phyloP scores from a whole-genome alignment of 176 grass and related monocot genomes.

The Oryza glumipatula region DNA sequence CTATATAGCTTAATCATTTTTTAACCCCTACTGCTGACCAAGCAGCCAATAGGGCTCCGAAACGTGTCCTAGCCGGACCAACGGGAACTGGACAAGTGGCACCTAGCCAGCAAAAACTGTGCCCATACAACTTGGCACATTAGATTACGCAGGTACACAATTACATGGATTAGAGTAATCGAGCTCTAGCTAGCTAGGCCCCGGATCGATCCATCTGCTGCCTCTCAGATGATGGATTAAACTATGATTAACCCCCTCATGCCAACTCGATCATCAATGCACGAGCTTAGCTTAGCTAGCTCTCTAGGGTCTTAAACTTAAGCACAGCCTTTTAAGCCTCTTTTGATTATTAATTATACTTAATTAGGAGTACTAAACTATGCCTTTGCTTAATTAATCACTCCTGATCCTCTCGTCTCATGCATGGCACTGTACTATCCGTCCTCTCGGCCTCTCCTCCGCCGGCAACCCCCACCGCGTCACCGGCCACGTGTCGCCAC shows the following conservation, averaged over 20 bases:
- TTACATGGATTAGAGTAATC: conserved; percentile 36
- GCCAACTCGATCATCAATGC: conserved; percentile 36
- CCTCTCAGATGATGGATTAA: conserved; percentile 11
- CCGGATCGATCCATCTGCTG: conserved; percentile 29
- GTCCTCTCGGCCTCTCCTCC: conserved; percentile 27
- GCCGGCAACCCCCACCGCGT: conserved; percentile 34
- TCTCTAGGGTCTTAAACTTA: conserved; percentile 36
- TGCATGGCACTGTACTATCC: not conserved
- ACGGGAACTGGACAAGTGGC: conserved; percentile 46
- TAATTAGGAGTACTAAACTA: not conserved
- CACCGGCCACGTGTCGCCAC: conserved; percentile 38
- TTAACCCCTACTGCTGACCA: not conserved
- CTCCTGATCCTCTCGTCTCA: not conserved
- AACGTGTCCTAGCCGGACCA: conserved; percentile 30
- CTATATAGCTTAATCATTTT: not conserved
- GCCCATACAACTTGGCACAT: conserved; percentile 19
- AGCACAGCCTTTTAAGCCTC: conserved; percentile 34
- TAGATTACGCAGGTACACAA: conserved; percentile 29
- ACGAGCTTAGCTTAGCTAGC: conserved; percentile 6
- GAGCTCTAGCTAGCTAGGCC: conserved; percentile 29
- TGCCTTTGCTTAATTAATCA: conserved; percentile 29
- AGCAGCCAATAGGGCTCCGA: conserved; percentile 31
- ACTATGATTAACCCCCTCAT: conserved; percentile 40
- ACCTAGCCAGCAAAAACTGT: not conserved
- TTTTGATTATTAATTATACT: not conserved